Base-by-base conservation (phyloP, 768 basidiomycete species). In the Cystofilobasidium capitatum region DNA sequence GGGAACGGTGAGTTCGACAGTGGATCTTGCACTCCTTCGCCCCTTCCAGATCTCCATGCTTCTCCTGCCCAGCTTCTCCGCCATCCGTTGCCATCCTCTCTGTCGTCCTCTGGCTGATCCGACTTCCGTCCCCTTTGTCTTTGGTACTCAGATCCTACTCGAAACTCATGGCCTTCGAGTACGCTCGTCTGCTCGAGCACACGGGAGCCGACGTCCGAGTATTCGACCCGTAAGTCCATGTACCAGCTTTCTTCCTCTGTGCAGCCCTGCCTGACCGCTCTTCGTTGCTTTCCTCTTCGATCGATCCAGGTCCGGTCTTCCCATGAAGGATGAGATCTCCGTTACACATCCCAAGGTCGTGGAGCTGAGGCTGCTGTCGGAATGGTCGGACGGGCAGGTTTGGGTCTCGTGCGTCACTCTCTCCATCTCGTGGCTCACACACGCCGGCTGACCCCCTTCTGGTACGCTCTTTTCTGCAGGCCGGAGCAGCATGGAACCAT, bases 401-500 rank as follows among this genome's bases (percentile, higher is more conserved):
- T 64, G 62, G 61, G 66, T 60, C 12, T 62, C 45, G 61, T 49
- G 42, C 24, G 61, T 59, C 37, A 12, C 37, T 31, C 35, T 42
- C 58, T 47, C 24, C 60, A 39, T 49, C 67, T 39, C 24, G 51
- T 63, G 16, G 44, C 26, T 40, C 39, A 6, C 26, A n/a, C 36
- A 13, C 37, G 31, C 5, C 39, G 60, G 26, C 58, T 75, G 55
- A 71, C 67, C 51, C 74, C 72, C 73, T 70, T 66, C 44, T 66
- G 74, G 16, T 72, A 66, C 3, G 73, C 75, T 17, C 65, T 76
- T 36, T 75, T 72, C 72, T 72, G 65, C 55, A 71, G 69, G 7
- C 75, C 76, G 0, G 75, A 75, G 45, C 75, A 78, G 64, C 77
- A 78, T 45, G 77, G 77, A 0, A 74, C 74, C 6, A 73, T 78